Evolutionary conservation across 805 yeast species (phyloP).

Genomic region (Metschnikowia continentalis): DNA sequence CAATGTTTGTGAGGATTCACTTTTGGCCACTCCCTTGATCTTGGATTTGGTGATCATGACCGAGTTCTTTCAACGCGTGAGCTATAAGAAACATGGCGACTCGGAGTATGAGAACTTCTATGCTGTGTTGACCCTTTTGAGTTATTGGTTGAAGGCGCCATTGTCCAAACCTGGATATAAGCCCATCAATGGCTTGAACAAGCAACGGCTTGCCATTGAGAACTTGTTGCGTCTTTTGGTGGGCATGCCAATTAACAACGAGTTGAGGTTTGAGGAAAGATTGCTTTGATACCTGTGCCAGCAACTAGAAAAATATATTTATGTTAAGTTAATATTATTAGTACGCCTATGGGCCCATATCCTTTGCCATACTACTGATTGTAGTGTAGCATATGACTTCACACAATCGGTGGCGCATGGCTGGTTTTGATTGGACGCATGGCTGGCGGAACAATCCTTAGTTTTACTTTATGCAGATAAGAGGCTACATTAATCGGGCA

Average conservation of each 20-base stretch:
- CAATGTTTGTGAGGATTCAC: slow-evolving; percentile 94
- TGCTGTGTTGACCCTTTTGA: slow-evolving; percentile 79
- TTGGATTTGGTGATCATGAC: slow-evolving; percentile 87
- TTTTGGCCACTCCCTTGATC: slow-evolving; percentile 91
- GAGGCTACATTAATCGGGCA: no score
- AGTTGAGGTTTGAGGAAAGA: slow-evolving; percentile 93
- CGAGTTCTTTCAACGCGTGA: slow-evolving; percentile 84
- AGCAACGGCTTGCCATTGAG: slow-evolving; percentile 90
- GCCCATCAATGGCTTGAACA: slow-evolving; percentile 89
- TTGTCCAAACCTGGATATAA: slow-evolving; percentile 85
- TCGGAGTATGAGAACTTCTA: slow-evolving; percentile 62
- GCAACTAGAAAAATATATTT: no score
- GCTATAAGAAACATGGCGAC: slow-evolving; percentile 58
- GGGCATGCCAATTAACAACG: slow-evolving; percentile 87
- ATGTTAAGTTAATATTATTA: no score
- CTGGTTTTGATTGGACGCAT: no score
- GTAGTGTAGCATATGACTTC: no score
- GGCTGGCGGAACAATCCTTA: no score
- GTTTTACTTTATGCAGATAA: no score
- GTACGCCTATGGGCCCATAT: no score
- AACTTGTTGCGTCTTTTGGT: slow-evolving; percentile 84
- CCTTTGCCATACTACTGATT: no score
- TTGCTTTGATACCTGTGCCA: slow-evolving; percentile 24
- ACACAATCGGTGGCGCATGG: no score
- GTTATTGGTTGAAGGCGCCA: slow-evolving; percentile 97